Conservation (phyloP, 1,284 basidiomycete species). For the Mycocalia duriaeana region DNA sequence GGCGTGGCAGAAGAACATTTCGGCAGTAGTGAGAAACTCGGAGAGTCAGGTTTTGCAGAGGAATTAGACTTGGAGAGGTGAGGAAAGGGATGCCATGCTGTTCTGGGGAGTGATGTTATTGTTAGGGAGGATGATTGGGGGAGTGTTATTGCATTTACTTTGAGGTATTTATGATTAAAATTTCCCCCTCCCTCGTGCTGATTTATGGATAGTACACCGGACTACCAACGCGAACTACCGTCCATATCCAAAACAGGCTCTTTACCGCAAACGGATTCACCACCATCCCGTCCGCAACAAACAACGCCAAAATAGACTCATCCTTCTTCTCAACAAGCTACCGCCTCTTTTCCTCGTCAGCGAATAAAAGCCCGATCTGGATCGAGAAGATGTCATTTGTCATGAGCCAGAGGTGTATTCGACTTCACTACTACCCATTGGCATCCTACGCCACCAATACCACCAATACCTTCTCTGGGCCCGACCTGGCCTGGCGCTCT, state of each 20-base stretch:
- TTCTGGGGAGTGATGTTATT: constrained; percentile 64
- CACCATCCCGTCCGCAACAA: constrained; percentile 23
- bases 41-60: no score
- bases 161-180: constrained; percentile 40
- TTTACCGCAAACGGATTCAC: constrained; percentile 15
- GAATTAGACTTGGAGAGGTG: no score
- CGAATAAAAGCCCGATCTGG: constrained; percentile 44
- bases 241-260: constrained; percentile 34
- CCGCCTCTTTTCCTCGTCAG: constrained; percentile 39
- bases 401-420: constrained; percentile 57
- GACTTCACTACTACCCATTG: no score
- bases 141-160: constrained; percentile 69
- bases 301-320: constrained; percentile 24
- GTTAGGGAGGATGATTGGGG: constrained; percentile 70
- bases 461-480: constrained; percentile 52
- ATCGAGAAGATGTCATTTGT: constrained; percentile 54
- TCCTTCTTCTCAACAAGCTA: constrained; percentile 47
- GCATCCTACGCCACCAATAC: constrained; percentile 53
- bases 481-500: no score
- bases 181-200: constrained; percentile 1
- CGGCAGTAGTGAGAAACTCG: no score
- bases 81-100: constrained; percentile 52
- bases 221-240: constrained; percentile 57
- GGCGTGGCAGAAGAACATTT: constrained; percentile 64
- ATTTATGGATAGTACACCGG: constrained; percentile 40